A percentile compares a stretch with the other conserved stretches of the same genome.
Evolutionary conservation across 768 basidiomycete genomes (phyloP).

Genomic region (Lanmaoa rubissima): DNA sequence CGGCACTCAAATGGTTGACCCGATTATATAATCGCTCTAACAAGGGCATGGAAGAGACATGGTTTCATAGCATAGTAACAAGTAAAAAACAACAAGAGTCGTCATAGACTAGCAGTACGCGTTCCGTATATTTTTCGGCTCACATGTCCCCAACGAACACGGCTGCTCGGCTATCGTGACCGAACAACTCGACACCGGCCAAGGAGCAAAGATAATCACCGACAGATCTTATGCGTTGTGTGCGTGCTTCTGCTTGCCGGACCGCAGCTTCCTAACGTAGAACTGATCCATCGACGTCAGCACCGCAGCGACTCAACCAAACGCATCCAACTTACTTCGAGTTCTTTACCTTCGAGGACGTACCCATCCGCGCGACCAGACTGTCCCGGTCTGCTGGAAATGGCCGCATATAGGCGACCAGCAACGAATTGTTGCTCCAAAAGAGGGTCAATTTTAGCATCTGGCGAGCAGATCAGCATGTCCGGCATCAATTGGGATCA

Average conservation of each 20-base stretch:
- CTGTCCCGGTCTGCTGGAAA: constrained; percentile 96
- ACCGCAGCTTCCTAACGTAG: constrained; percentile 90
- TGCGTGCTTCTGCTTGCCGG: constrained; percentile 95
- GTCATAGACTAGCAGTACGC: not conserved
- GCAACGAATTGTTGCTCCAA: constrained; percentile 90
- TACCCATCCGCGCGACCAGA: constrained; percentile 96
- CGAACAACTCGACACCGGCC: not conserved
- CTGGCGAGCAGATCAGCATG: constrained; percentile 38
- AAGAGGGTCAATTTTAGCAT: constrained; percentile 87
- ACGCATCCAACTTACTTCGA: constrained; percentile 62
- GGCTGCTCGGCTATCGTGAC: not conserved
- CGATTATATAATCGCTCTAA: constrained; percentile 24
- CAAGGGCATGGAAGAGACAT: not conserved
- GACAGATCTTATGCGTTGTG: constrained; percentile 38
- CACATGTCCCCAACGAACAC: not conserved
- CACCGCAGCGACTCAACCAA: not conserved
- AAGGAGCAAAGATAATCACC: not conserved
- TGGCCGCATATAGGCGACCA: constrained; percentile 91
- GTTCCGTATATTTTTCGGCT: not conserved
- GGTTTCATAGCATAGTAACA: constrained; percentile 3
- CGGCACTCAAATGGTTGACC: not conserved
- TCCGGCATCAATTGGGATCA: not conserved
- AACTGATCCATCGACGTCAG: constrained; percentile 54
- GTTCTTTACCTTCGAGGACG: constrained; percentile 96
- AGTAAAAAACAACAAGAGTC: not conserved